Conservation (phyloP, 345 rosid species). For the Lepidium africanum region DNA sequence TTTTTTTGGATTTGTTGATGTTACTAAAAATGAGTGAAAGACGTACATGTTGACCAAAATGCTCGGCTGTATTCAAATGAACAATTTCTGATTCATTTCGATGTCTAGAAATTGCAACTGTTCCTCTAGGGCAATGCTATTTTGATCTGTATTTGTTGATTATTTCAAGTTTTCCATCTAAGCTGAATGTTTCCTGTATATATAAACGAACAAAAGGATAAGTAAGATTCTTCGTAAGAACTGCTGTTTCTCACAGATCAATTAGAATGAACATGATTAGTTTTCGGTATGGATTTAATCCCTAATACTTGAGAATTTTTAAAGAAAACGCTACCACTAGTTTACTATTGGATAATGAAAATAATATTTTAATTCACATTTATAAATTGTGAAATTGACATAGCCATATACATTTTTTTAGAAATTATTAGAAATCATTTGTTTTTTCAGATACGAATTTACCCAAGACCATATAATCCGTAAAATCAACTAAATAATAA, state of each 20-base stretch:
- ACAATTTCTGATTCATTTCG: background rate
- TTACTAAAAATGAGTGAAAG: background rate
- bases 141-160: background rate
- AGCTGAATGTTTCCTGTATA: background rate
- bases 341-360: too few species aligned
- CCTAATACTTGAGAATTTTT: too few species aligned
- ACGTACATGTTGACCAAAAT: constrained; percentile 5
- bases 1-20: background rate
- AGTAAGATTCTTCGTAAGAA: background rate
- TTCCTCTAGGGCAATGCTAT: constrained; percentile 15
- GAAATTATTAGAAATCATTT: too few species aligned
- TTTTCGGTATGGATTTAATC: too few species aligned
- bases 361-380: background rate
- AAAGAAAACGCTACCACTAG: too few species aligned
- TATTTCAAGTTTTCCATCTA: background rate
- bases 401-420: background rate
- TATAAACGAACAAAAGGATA: too few species aligned
- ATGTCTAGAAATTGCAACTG: constrained; percentile 1
- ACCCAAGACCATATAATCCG: too few species aligned
- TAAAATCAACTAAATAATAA: too few species aligned
- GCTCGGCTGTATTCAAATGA: background rate
- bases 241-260: background rate
- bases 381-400: background rate
- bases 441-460: too few species aligned
- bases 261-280: background rate